Conservation (phyloP, 768 basidiomycete genomes). For the Mycena epipterygia region DNA sequence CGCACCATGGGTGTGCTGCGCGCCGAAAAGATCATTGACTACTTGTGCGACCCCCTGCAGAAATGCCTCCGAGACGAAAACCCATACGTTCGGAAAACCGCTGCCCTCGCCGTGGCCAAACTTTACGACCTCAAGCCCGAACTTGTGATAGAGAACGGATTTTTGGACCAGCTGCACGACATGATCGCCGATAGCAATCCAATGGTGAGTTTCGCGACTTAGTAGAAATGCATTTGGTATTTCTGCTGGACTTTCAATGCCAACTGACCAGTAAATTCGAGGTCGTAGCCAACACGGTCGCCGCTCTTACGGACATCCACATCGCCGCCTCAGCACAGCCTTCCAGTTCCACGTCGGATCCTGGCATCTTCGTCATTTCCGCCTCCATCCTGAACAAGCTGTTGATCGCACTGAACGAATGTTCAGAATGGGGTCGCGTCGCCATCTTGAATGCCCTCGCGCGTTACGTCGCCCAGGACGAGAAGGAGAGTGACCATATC, state of each 20-base stretch:
- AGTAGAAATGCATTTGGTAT: too few species aligned
- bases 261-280: constrained; percentile 46
- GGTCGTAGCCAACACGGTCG: constrained; percentile 98
- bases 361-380: constrained; percentile 88
- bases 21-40: constrained; percentile 99
- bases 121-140: constrained; percentile 97
- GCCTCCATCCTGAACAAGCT: constrained; percentile 87
- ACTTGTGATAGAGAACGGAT: constrained; percentile 94
- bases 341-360: constrained; percentile 68
- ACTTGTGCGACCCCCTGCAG: constrained; percentile 94
- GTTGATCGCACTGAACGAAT: constrained; percentile 95
- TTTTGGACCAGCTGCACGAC: constrained; percentile 88
- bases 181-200: constrained; percentile 97
- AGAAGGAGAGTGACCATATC: constrained; percentile 97
- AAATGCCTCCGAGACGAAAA: constrained; percentile 96
- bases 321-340: constrained; percentile 72
- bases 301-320: constrained; percentile 96
- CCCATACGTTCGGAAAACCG: constrained; percentile 98
- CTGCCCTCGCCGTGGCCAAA: constrained; percentile 97
- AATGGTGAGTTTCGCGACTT: constrained; percentile 69
- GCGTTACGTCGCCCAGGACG: constrained; percentile 86
- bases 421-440: constrained; percentile 99
- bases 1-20: constrained; percentile 98
- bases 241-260: background rate
- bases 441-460: constrained; percentile 91